These are phyloP conservation scores for Helicostylum pulchrum DNA, from an alignment of 192 early-diverging fungal species.

Conservation along the genomic window DNA sequence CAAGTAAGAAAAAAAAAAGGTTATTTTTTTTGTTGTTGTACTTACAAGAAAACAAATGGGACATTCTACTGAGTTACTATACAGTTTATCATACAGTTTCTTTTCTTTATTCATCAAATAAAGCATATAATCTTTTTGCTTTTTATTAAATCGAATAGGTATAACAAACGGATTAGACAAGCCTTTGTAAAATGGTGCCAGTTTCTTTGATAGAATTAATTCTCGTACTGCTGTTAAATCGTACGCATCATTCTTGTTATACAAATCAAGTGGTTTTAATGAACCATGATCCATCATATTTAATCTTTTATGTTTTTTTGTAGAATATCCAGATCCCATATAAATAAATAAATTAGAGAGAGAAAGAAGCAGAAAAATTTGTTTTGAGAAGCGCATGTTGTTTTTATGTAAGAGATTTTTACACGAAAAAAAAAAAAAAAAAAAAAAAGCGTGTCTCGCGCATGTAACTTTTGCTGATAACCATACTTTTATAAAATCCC, in stretches of 20 bases:
- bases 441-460: background rate
- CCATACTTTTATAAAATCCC: no score
- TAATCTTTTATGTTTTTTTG: background rate
- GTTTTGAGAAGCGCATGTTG: no score
- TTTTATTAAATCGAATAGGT: slow-evolving; percentile 2
- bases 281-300: background rate
- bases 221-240: slow-evolving; percentile 2
- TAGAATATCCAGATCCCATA: background rate
- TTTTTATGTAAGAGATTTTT: background rate
- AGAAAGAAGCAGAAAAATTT: background rate
- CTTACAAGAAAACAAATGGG: slow-evolving; percentile 92
- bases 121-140: slow-evolving; percentile 1
- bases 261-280: slow-evolving; percentile 7
- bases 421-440: background rate
- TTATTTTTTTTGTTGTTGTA: no score
- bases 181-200: slow-evolving; percentile 17
- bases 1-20: background rate
- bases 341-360: background rate
- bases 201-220: slow-evolving; percentile 1
- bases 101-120: slow-evolving; percentile 6
- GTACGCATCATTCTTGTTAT: slow-evolving; percentile 1
- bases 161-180: slow-evolving; percentile 1
- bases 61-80: slow-evolving; percentile 69
- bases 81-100: slow-evolving; percentile 5
- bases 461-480: no score